These are phyloP conservation scores for Fusarium sulawesiense DNA, from an alignment of 2,329 filamentous ascomycete species.

Conservation along the genomic window DNA sequence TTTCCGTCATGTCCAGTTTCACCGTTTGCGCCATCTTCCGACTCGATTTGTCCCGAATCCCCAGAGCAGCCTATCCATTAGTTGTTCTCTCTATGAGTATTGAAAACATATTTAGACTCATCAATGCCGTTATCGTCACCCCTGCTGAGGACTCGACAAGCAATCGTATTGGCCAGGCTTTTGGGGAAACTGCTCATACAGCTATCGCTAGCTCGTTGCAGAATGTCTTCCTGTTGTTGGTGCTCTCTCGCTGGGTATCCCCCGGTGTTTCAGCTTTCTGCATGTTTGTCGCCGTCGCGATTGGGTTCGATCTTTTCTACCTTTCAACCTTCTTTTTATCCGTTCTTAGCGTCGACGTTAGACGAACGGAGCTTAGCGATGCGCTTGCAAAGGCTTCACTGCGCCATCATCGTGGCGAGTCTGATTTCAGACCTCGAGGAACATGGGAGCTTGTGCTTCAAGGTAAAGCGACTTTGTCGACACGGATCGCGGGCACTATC, in stretches of 20 bases:
- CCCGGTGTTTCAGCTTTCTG: slow-evolving; percentile 81
- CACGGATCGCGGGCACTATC: slow-evolving; percentile 78
- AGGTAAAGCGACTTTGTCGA: slow-evolving; percentile 75
- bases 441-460: slow-evolving; percentile 72
- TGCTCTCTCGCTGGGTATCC: slow-evolving; percentile 74
- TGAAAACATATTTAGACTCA: slow-evolving; percentile 82
- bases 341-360: slow-evolving; percentile 82
- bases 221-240: slow-evolving; percentile 73
- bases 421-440: slow-evolving; percentile 40
- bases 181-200: slow-evolving; percentile 78
- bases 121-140: slow-evolving; percentile 80
- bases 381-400: slow-evolving; percentile 70
- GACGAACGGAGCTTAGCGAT: slow-evolving; percentile 79
- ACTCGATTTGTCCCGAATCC: slow-evolving; percentile 80
- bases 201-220: slow-evolving; percentile 75
- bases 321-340: slow-evolving; percentile 83
- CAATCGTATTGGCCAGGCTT: slow-evolving; percentile 76
- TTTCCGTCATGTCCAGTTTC: slow-evolving; percentile 82
- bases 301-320: slow-evolving; percentile 82
- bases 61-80: slow-evolving; percentile 78
- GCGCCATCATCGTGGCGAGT: slow-evolving; percentile 50
- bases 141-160: slow-evolving; percentile 75
- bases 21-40: slow-evolving; percentile 81
- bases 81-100: slow-evolving; percentile 82
- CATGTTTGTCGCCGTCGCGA: slow-evolving; percentile 78